Evolutionary conservation across 2,329 filamentous ascomycete species (phyloP).

Genomic region (Myriosclerotinia scirpicola): DNA sequence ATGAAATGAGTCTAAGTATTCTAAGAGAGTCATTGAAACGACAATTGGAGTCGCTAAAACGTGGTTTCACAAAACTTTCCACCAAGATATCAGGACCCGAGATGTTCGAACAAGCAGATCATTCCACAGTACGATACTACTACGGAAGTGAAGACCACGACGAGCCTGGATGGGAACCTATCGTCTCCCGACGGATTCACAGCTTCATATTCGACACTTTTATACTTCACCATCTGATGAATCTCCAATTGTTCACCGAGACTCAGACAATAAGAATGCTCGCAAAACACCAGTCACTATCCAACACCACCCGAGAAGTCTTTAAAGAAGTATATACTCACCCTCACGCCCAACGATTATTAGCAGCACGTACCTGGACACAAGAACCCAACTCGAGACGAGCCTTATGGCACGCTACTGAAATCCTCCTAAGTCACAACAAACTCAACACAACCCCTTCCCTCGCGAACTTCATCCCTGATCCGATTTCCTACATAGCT

Average conservation of each 20-base stretch:
- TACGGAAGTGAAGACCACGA: slow-evolving; percentile 33
- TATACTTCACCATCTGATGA: slow-evolving; percentile 44
- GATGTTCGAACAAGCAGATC: slow-evolving; percentile 26
- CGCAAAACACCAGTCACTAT: slow-evolving; percentile 30
- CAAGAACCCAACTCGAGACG: slow-evolving; percentile 38
- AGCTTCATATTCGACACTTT: slow-evolving; percentile 40
- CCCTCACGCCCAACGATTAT: slow-evolving; percentile 30
- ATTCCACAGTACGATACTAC: slow-evolving; percentile 30
- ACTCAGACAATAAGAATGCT: slow-evolving; percentile 39
- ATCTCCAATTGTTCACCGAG: slow-evolving; percentile 43
- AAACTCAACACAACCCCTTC: slow-evolving; percentile 11
- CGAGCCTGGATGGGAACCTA: slow-evolving; percentile 27
- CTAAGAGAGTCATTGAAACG: slow-evolving; percentile 29
- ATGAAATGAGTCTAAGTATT: slow-evolving; percentile 24
- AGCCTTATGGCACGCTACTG: slow-evolving; percentile 42
- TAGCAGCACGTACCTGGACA: slow-evolving; percentile 39
- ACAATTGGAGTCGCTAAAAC: slow-evolving; percentile 31
- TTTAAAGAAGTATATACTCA: slow-evolving; percentile 14
- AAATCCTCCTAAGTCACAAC: slow-evolving; percentile 37
- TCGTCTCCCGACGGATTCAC: slow-evolving; percentile 36
- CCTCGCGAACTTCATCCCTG: slow-evolving; percentile 28
- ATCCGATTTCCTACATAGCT: slow-evolving; percentile 43
- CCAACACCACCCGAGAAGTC: slow-evolving; percentile 1
- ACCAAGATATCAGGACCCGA: slow-evolving; percentile 18
- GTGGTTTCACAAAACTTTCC: slow-evolving; percentile 27